phyloP scores from a whole-genome alignment of 2,329 filamentous ascomycete species.

The Fusarium protoensiforme region DNA sequence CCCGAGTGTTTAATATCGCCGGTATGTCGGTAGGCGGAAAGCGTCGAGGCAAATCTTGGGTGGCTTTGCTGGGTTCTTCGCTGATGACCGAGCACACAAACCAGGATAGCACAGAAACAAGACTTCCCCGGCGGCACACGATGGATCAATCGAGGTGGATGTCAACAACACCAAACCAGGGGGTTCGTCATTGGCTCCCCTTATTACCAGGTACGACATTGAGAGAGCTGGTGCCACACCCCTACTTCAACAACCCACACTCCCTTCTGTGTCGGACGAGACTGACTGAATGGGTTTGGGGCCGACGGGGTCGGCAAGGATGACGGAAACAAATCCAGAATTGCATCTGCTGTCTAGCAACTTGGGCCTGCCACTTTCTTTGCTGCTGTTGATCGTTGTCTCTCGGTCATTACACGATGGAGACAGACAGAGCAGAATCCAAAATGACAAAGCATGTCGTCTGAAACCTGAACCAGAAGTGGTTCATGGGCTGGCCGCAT shows the following conservation, averaged over 20 bases:
- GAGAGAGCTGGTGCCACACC: slow-evolving; percentile 36
- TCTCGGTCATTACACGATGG: slow-evolving; percentile 24
- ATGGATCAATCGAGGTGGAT: slow-evolving; percentile 29
- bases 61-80: slow-evolving; percentile 26
- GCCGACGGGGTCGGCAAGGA: slow-evolving; percentile 35
- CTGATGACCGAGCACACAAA: slow-evolving; percentile 32
- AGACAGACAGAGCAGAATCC: slow-evolving; percentile 11
- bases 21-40: slow-evolving; percentile 23
- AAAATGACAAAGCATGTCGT: slow-evolving; percentile 15
- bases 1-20: slow-evolving; percentile 26
- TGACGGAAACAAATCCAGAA: slow-evolving; percentile 40
- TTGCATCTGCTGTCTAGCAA: slow-evolving; percentile 29
- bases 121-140: slow-evolving; percentile 7
- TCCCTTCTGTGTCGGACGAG: slow-evolving; percentile 40
- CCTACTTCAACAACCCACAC: slow-evolving; percentile 31
- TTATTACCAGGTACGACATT: slow-evolving; percentile 26
- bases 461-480: slow-evolving; percentile 36
- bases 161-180: slow-evolving; percentile 32
- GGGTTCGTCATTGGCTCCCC: slow-evolving; percentile 29
- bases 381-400: slow-evolving; percentile 31
- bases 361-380: slow-evolving; percentile 27
- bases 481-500: slow-evolving; percentile 38
- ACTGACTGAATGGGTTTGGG: slow-evolving; percentile 38
- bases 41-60: slow-evolving; percentile 14
- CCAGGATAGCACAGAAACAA: slow-evolving; percentile 27